phyloP scores from a whole-genome alignment of 805 yeast genomes.

The Lachancea lanzarotensis region DNA sequence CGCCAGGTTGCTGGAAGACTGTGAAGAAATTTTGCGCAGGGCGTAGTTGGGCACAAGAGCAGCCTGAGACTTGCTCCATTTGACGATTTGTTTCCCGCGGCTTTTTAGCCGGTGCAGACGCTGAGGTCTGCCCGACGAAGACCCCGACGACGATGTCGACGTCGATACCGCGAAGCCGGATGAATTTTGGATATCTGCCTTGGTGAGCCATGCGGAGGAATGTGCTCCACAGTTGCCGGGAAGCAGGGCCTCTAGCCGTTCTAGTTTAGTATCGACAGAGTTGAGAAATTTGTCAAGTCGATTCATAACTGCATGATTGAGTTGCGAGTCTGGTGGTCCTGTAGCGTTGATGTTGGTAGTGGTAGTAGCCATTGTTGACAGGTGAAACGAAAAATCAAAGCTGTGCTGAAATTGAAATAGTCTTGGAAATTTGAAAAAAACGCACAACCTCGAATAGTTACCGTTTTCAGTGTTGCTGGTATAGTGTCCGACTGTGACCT shows the following conservation, averaged over 20 bases:
- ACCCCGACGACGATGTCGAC: too few relatives aligned
- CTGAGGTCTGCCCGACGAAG: not conserved
- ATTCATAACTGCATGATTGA: conserved; percentile 5
- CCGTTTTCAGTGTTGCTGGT: too few relatives aligned
- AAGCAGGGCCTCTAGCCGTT: conserved; percentile 6
- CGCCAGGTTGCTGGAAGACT: not conserved
- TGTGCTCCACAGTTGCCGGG: not conserved
- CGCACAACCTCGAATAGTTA: too few relatives aligned
- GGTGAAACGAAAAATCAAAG: too few relatives aligned
- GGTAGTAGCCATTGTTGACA: too few relatives aligned
- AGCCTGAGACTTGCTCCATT: conserved; percentile 7
- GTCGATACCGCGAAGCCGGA: not conserved
- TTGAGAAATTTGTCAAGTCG: conserved; percentile 7
- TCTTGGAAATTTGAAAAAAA: too few relatives aligned
- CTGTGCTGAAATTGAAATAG: too few relatives aligned
- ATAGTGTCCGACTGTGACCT: too few relatives aligned
- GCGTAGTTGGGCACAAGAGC: conserved; percentile 3
- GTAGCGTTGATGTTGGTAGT: too few relatives aligned
- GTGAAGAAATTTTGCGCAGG: conserved; percentile 1
- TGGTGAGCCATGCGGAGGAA: not conserved
- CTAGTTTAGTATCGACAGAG: conserved; percentile 4
- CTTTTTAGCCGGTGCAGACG: conserved; percentile 7
- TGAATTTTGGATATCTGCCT: not conserved
- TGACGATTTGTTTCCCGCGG: conserved; percentile 9
- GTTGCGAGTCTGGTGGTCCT: not conserved